Base-by-base conservation (phyloP, 306 rosid species). In the Vigna hirtella region DNA sequence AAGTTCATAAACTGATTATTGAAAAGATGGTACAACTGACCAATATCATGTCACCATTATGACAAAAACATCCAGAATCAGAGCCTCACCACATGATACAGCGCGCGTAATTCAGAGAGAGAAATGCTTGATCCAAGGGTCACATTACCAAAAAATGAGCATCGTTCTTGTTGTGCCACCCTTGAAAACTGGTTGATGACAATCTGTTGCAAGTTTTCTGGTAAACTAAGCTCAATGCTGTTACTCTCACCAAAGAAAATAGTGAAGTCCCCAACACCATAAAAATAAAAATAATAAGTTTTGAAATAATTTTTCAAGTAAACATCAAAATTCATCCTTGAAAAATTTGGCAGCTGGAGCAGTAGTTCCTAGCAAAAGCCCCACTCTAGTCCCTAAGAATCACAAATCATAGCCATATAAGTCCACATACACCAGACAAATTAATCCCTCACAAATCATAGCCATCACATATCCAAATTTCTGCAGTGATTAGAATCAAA, bases 131-230 rank as follows among this genome's bases (percentile, higher is more conserved):
- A 86, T 64, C 98, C 94, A 73, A 94, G 90, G 12, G 70, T 81
- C 74, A 92, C 89, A 81, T 91, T 92, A 45, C 98, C 98, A 47
- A 85, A 88, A 79, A 91, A 86, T 15, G 91, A 81, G 87, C 93
- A 91, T 28, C 91, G 80, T 24, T 89, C 88, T 22, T 91, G 89
- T 18, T 87, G 88, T 1, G 80, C 91, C 71, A 88, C 93, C 65
- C 90, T 78, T 24, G 93, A 84, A 85, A 93, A 91, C 80, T 93
- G 97, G 87, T 93, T 91, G 78, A 89, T 55, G 50, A 91, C 97
- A 83, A 85, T 87, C 98, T 95, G 93, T 89, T 78, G 87, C 89
- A 89, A 87, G 49, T 82, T 83, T 85, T 87, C 89, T 76, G 84
- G 85, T 85, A 79, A 82, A 90, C 55, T 88, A 83, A 88, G 88